Base-by-base conservation (phyloP, 768 basidiomycete genomes). In the Suillus cothurnatus region DNA sequence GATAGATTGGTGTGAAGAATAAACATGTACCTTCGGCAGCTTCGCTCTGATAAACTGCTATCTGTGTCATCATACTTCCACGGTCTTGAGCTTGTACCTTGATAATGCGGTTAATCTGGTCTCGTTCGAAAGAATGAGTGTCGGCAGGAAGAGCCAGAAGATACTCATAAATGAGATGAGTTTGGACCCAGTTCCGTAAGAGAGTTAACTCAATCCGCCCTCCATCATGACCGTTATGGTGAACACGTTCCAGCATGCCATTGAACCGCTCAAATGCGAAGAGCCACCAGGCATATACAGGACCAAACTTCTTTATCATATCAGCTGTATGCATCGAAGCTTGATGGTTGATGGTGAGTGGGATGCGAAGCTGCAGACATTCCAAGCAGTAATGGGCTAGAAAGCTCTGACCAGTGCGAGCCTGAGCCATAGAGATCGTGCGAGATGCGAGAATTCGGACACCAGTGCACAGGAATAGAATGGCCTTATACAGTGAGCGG, bases 261-360 rank as follows among this genome's bases (percentile, higher is more conserved):
- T 79, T 79, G 66, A 77, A 78, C 6, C 71, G 64, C 60, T 79
- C 76, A 61, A 77, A 79, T 1, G 71, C 73, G 60, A 79, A 79
- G 0, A 78, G 66, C 77, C 78, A 79, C 76, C 75, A 78, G 14
- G 63, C 71, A 41, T 78, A 77, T 17, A 77, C 69, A 9, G 78
- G 78, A 9, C 76, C 77, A 64, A 70, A 77, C 6, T 49, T 49
- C 23, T 68, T 43, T 32, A 78, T 63, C 45, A 73, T 71, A 3
- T 66, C 57, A 12, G 41, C 47, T 68, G 73, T 50, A 60, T 78
- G 77, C 61, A 70, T 70, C 7, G 69, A 66, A 6, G 77, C 67
- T 55, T 78, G 77, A 47, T 79, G 74, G 55, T 76, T 76, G 41
- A 74, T 73, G 0, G 63, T 65, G 23, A 49, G 47, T 49, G 47